Percentiles rank a stretch among this genome's conserved stretches.
phyloP scores from a whole-genome alignment of 352 stramenopile genomes.

The Phytophthora macrochlamydospora region DNA sequence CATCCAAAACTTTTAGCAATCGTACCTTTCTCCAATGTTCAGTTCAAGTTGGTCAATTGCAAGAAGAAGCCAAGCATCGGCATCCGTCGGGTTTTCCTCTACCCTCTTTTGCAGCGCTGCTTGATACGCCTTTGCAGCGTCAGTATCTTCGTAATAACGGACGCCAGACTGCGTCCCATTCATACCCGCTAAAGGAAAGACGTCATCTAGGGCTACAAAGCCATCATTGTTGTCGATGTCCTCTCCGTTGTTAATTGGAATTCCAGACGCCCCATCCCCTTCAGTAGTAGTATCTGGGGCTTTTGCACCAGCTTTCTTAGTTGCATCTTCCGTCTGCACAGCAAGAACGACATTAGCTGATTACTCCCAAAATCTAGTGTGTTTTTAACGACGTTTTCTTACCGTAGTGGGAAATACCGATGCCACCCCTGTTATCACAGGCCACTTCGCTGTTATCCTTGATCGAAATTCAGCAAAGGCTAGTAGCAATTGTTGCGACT shows the following conservation, averaged over 20 bases:
- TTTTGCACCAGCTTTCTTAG: too few relatives aligned
- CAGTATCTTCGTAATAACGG: slow-evolving; percentile 44
- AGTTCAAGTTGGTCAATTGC: slow-evolving; percentile 56
- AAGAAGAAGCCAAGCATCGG: slow-evolving; percentile 53
- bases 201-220: slow-evolving; percentile 3
- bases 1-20: background rate
- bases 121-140: slow-evolving; percentile 18
- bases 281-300: too few relatives aligned
- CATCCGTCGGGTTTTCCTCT: slow-evolving; percentile 32
- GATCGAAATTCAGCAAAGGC: slow-evolving; percentile 44
- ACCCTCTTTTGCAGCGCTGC: slow-evolving; percentile 37
- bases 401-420: slow-evolving; percentile 11
- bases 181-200: too few relatives aligned
- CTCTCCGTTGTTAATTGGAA: background rate
- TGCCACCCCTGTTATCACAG: slow-evolving; percentile 30
- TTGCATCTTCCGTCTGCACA: too few relatives aligned
- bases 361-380: too few relatives aligned
- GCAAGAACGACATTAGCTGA: too few relatives aligned
- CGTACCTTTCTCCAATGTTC: slow-evolving; percentile 43
- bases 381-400: background rate
- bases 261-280: too few relatives aligned
- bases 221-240: slow-evolving; percentile 1
- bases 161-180: background rate
- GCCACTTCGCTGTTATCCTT: slow-evolving; percentile 49
- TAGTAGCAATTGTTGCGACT: slow-evolving; percentile 36